Percentiles rank a stretch among this genome's conserved stretches.
phyloP scores from a whole-genome alignment of 805 yeast species.

The Ogataea neopini region DNA sequence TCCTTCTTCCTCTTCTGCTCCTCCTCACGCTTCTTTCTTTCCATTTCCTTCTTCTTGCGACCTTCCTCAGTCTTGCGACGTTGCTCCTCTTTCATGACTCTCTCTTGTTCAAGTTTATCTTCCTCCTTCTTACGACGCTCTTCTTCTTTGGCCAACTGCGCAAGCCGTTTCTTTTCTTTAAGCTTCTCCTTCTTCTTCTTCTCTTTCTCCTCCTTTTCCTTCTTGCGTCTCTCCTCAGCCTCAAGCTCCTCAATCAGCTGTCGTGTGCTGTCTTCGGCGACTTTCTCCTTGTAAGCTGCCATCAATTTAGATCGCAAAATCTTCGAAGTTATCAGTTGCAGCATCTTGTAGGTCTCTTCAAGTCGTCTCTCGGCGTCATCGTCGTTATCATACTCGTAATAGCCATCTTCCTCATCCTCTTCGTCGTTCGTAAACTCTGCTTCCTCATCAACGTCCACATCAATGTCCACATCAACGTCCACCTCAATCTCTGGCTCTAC shows the following conservation, averaged over 20 bases:
- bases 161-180: conserved; percentile 65
- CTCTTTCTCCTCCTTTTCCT: conserved; percentile 66
- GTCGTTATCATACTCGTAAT: conserved; percentile 42
- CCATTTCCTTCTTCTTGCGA: conserved; percentile 43
- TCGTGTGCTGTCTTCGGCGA: conserved; percentile 71
- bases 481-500: not conserved
- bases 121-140: conserved; percentile 57
- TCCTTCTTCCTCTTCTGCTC: conserved; percentile 46
- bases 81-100: conserved; percentile 42
- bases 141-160: conserved; percentile 63
- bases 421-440: conserved; percentile 19
- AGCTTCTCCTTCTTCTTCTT: conserved; percentile 66
- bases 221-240: conserved; percentile 64
- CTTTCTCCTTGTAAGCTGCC: conserved; percentile 74
- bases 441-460: conserved; percentile 23
- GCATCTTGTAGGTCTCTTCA: conserved; percentile 76
- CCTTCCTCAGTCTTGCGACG: conserved; percentile 48
- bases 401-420: conserved; percentile 33
- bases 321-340: conserved; percentile 78
- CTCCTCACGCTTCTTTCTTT: conserved; percentile 41
- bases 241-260: conserved; percentile 68
- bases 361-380: conserved; percentile 60
- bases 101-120: conserved; percentile 49
- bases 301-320: conserved; percentile 72
- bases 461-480: conserved; percentile 8